Evolutionary conservation across 345 rosid genomes (phyloP), one percentile per base, ranked within the genome.

Genomic region (Eucalyptus polybractea): DNA sequence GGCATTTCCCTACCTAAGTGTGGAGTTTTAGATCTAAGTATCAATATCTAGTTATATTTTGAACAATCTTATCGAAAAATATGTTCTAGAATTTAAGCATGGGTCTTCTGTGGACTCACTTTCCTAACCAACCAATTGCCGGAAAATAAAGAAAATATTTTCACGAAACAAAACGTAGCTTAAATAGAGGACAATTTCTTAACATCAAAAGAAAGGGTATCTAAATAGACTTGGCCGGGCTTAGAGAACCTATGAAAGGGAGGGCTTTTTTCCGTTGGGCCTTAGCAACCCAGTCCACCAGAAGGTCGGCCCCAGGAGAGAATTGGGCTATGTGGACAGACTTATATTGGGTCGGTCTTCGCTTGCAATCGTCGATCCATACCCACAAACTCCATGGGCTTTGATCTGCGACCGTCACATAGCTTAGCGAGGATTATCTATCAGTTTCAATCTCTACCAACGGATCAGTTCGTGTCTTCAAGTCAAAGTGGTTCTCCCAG

Each of bases 101-200:
- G 4, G 62, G 12, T 56, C 1, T 22, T 24, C 0, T 9, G 8
- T 56, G 25, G 62, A 56, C 62, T 56, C 13, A 56, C 4, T 56
- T 21, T 8, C 62, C 3, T 56, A 56, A 8, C 27, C 13, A 56
- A 56, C 0, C 0, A 56, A 9, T 4, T 22, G 13, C 12, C 0
- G 3, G 60, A 22, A 56, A 56, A 56, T 22, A 9, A 56, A 24
- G 62, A 56, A 54, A 22, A 22, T 22, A 24, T 22, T 56, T 56
- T 56, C 62, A 9, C 0, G 6, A 56, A 22, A 56, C 62, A 56
- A 22, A 21, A 21, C 27, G 1, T 7, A 53, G 6, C 60, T 1
- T 22, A 56, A 56, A 0, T 56, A 2, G 60, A 21, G 12, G 3
- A 56, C 27, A 22, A 56, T 56, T 19, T 22, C 12, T 9, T 56